phyloP scores from a whole-genome alignment of 2,329 filamentous ascomycete genomes.

The Bertia moriformis region DNA sequence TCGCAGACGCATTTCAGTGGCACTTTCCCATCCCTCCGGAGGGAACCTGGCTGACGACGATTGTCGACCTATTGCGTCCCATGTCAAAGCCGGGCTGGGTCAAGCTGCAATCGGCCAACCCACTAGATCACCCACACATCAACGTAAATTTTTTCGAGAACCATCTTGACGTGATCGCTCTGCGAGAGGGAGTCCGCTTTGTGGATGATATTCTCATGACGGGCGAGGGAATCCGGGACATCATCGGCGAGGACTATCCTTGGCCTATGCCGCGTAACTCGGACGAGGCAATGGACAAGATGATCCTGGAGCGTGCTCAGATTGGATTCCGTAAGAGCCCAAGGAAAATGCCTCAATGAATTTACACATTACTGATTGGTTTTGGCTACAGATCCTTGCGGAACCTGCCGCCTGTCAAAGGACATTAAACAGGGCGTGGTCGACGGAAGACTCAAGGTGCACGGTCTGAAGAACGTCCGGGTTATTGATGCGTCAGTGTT shows the following conservation, averaged over 20 bases:
- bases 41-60: no score
- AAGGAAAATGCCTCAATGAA: no score
- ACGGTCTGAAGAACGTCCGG: constrained; percentile 23
- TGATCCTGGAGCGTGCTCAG: constrained; percentile 41
- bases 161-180: constrained; percentile 42
- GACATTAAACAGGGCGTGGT: constrained; percentile 34
- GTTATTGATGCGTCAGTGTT: constrained; percentile 25
- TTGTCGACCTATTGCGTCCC: no score
- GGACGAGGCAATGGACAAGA: constrained; percentile 38
- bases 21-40: no score
- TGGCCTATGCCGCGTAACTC: constrained; percentile 41
- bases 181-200: constrained; percentile 43
- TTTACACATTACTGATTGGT: no score
- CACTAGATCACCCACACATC: no score
- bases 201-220: constrained; percentile 40
- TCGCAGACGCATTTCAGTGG: no score
- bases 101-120: no score
- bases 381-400: no score
- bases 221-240: constrained; percentile 39
- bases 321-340: constrained; percentile 44
- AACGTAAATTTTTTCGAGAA: constrained; percentile 44
- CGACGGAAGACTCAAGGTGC: constrained; percentile 29
- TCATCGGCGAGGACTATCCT: constrained; percentile 37
- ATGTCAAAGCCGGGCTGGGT: no score
- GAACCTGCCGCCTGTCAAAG: constrained; percentile 35